Evolutionary conservation across 768 basidiomycete species (phyloP).

Genomic region (Lactarius sp.): DNA sequence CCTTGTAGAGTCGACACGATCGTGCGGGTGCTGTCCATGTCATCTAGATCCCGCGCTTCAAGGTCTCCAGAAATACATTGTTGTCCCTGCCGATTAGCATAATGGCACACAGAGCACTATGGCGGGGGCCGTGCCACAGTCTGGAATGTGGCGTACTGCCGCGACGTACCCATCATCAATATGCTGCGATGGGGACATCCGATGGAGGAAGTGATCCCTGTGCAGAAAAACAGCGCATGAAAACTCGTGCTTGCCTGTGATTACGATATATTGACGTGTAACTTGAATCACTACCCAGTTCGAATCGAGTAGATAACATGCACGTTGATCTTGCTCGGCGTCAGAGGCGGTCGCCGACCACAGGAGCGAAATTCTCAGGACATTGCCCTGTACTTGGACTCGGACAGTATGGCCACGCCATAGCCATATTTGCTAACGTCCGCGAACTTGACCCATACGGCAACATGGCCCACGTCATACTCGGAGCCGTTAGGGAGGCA

Average conservation of each 20-base stretch:
- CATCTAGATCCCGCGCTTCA: conserved; percentile 83
- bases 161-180: conserved; percentile 27
- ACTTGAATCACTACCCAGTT: neutral
- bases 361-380: conserved; percentile 83
- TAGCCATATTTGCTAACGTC: conserved; percentile 93
- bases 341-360: conserved; percentile 88
- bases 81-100: conserved; percentile 64
- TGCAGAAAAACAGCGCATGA: conserved; percentile 91
- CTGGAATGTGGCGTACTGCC: conserved; percentile 41
- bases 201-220: conserved; percentile 85
- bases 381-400: conserved; percentile 91
- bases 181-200: conserved; percentile 77
- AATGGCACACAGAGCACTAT: conserved; percentile 45
- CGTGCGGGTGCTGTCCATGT: conserved; percentile 35
- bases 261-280: neutral
- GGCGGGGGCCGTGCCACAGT: conserved; percentile 32
- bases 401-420: conserved; percentile 89
- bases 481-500: neutral
- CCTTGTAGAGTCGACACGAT: conserved; percentile 88
- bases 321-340: conserved; percentile 87
- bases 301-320: neutral
- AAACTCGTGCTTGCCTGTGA: conserved; percentile 64
- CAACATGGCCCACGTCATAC: neutral
- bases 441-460: conserved; percentile 49
- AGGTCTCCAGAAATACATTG: conserved; percentile 78